These are phyloP conservation scores for Dalbergia cultrata DNA, from an alignment of 306 rosid species.

Conservation along the genomic window DNA sequence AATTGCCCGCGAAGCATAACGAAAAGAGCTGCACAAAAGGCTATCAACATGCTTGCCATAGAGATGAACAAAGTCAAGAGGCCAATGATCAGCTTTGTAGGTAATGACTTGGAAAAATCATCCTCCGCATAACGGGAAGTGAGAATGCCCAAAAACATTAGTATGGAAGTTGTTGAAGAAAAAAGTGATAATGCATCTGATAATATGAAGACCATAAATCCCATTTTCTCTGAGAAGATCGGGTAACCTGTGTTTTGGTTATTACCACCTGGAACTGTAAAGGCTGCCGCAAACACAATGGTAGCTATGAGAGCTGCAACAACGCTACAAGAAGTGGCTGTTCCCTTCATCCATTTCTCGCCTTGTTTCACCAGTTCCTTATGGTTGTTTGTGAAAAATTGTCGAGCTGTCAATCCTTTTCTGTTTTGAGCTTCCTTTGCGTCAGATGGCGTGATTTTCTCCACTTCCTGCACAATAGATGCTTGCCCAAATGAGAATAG, in stretches of 20 bases:
- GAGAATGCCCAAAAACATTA: constrained; percentile 2
- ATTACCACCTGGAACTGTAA: constrained; percentile 29
- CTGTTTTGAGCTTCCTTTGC: neutral
- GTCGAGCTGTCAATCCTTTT: neutral
- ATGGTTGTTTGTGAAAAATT: neutral
- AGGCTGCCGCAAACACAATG: constrained; percentile 4
- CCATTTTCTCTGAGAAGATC: neutral
- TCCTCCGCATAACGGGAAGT: neutral
- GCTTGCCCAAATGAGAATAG: too few species aligned
- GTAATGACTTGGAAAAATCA: constrained; percentile 24
- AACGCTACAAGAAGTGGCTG: neutral
- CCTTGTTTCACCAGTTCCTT: constrained; percentile 8
- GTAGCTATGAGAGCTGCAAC: constrained; percentile 1
- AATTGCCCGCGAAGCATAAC: neutral
- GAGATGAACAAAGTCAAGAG: constrained; percentile 1
- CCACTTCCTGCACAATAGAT: constrained; percentile 16
- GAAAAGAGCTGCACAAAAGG: constrained; percentile 11
- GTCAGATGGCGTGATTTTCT: neutral
- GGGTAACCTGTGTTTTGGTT: neutral
- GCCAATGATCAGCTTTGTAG: neutral
- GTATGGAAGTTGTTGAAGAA: constrained; percentile 16
- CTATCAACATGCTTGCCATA: neutral
- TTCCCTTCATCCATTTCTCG: constrained; percentile 32
- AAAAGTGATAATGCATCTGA: constrained; percentile 1
- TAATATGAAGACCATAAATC: neutral